Base-by-base conservation (phyloP, 2,329 filamentous ascomycete species). In the Claviceps arundinis region DNA sequence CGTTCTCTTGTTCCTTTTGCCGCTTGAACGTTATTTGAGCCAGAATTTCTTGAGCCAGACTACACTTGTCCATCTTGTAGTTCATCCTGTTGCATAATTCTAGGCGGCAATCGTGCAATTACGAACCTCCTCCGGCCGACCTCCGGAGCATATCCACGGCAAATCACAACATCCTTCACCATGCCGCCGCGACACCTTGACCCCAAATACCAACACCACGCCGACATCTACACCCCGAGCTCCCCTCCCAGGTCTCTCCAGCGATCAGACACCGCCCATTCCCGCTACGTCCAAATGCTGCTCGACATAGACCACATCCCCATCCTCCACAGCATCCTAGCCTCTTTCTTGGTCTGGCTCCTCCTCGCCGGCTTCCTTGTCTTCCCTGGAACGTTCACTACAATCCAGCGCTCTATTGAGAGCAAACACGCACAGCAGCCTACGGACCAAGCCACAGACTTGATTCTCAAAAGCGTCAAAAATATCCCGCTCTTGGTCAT, bases 311-410 rank as follows among this genome's bases (percentile, higher is more conserved):
- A 75, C 56, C 58, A 62, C 40, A 73, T 77, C 47, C 67, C 71
- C 2, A 65, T 64, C 6, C 48, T 66, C 9, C 72, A 76, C 64
- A 78, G 73, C 61, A 65, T 76, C 50, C 63, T 74, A 19, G 70
- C 70, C 48, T 56, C 62, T 34, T 57, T 59, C 51, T 62, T 62
- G 52, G 61, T 63, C 44, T 79, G 71, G 73, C 65, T 76, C 46
- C 66, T 79, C 2, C 68, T 79, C 1, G 71, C 71, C 0, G 75
- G 75, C 30, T 79, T 77, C 63, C 65, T 78, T 16, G 66, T 78
- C 43, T 69, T 76, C 38, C 74, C 75, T 0, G 74, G 71, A 5
- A 76, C 73, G 0, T 79, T 77, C 58, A 75, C 70, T 40, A 70
- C 65, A 37, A 61, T 73, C 45, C 53, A 59, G 24, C 56, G 56